These are phyloP conservation scores for Euphorbia schlechtendalii DNA, from an alignment of 441 rosid species.

Conservation along the genomic window DNA sequence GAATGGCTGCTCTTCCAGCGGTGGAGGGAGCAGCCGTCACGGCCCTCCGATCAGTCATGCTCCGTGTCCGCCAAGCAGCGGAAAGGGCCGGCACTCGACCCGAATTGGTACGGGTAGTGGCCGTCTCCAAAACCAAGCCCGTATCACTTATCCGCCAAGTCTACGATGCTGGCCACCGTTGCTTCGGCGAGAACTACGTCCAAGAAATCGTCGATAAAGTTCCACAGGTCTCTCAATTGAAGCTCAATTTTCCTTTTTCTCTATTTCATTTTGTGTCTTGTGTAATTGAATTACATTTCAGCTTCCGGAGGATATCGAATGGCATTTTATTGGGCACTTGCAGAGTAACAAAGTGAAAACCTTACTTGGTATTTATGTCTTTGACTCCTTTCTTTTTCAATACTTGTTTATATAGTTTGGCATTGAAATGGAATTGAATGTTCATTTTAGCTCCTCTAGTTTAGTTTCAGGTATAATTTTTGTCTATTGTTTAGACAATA, in stretches of 20 bases:
- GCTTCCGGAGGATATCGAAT: slow-evolving; percentile 36
- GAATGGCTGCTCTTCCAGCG: slow-evolving; percentile 60
- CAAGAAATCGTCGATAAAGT: too few relatives aligned
- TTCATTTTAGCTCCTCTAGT: too few relatives aligned
- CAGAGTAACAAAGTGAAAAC: slow-evolving; percentile 86
- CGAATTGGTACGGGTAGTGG: slow-evolving; percentile 56
- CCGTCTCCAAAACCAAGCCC: slow-evolving; percentile 80
- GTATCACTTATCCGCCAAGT: slow-evolving; percentile 70
- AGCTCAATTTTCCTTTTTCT: too few relatives aligned
- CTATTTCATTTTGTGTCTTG: neutral
- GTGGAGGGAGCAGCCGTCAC: slow-evolving; percentile 48
- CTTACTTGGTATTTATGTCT: slow-evolving; percentile 42
- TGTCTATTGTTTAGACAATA: too few relatives aligned
- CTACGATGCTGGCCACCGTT: slow-evolving; percentile 84
- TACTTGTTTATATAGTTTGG: too few relatives aligned
- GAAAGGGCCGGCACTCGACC: slow-evolving; percentile 41
- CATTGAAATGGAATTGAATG: too few relatives aligned
- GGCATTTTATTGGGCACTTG: slow-evolving; percentile 62
- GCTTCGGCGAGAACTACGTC: too few relatives aligned
- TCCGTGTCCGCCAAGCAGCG: slow-evolving; percentile 65
- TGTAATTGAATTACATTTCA: slow-evolving; percentile 20
- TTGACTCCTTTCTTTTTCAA: neutral
- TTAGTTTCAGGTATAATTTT: too few relatives aligned
- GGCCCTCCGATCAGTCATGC: slow-evolving; percentile 64
- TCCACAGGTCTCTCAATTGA: slow-evolving; percentile 24